Percentiles rank a stretch among this genome's conserved stretches.
phyloP scores from a whole-genome alignment of 2,329 filamentous ascomycete species.

The Arthrobotrys iridis region DNA sequence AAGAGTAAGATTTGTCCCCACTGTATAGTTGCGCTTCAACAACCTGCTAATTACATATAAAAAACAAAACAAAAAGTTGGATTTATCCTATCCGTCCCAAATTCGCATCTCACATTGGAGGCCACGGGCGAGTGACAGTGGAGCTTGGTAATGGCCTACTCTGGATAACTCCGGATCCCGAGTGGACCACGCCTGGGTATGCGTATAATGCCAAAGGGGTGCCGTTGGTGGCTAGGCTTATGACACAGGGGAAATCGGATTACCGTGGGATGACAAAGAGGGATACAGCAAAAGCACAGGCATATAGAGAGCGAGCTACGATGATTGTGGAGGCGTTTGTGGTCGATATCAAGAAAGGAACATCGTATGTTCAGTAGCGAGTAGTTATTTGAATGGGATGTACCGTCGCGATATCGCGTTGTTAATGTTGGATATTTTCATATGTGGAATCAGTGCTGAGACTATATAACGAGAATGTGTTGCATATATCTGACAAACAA shows the following conservation, averaged over 20 bases:
- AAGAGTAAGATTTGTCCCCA: slow-evolving; percentile 20
- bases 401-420: too few relatives aligned
- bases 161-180: slow-evolving; percentile 21
- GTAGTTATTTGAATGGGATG: too few relatives aligned
- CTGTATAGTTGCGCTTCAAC: too few relatives aligned
- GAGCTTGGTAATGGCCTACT: slow-evolving; percentile 4
- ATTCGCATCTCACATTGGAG: background rate
- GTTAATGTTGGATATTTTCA: too few relatives aligned
- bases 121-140: background rate
- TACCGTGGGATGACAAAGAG: slow-evolving; percentile 20
- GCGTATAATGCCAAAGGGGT: background rate
- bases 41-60: too few relatives aligned
- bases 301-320: background rate
- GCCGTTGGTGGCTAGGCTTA: slow-evolving; percentile 14
- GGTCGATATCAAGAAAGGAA: slow-evolving; percentile 11
- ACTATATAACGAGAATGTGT: too few relatives aligned
- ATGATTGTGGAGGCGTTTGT: slow-evolving; percentile 36
- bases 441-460: too few relatives aligned
- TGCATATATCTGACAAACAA: too few relatives aligned
- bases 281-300: background rate
- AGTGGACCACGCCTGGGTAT: slow-evolving; percentile 16
- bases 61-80: slow-evolving; percentile 5
- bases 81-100: slow-evolving; percentile 10
- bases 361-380: slow-evolving; percentile 14
- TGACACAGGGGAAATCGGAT: slow-evolving; percentile 25